These are phyloP conservation scores for Strobilomyces confusus DNA, from an alignment of 768 basidiomycete genomes.

Conservation along the genomic window DNA sequence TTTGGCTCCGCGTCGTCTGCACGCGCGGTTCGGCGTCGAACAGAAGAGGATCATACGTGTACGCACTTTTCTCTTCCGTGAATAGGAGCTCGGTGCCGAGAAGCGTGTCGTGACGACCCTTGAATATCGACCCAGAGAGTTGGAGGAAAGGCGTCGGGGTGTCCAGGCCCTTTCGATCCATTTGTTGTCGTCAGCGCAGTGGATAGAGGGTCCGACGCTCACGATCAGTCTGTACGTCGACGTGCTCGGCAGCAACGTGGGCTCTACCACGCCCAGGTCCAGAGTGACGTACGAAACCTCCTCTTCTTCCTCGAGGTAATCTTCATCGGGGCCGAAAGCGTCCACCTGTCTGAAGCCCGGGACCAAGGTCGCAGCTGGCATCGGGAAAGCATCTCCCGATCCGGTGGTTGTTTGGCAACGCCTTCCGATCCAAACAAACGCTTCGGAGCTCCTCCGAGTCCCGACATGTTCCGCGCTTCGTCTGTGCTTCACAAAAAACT, in stretches of 20 bases:
- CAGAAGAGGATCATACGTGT: background rate
- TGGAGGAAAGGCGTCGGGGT: conserved; percentile 76
- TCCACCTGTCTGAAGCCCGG: conserved; percentile 68
- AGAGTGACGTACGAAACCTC: conserved; percentile 67
- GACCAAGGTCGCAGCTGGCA: conserved; percentile 33
- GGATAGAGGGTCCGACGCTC: conserved; percentile 23
- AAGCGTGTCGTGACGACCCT: conserved; percentile 62
- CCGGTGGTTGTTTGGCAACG: conserved; percentile 19
- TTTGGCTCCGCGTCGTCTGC: conserved; percentile 44
- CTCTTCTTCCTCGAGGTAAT: conserved; percentile 54
- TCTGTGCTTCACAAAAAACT: conserved; percentile 27
- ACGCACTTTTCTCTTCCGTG: conserved; percentile 59
- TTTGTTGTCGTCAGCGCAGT: background rate
- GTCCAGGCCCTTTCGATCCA: conserved; percentile 57
- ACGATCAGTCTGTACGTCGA: conserved; percentile 73
- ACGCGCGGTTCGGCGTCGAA: background rate
- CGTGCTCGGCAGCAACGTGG: conserved; percentile 69
- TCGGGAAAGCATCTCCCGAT: conserved; percentile 1
- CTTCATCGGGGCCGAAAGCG: conserved; percentile 61
- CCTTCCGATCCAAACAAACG: conserved; percentile 28
- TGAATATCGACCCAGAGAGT: conserved; percentile 69
- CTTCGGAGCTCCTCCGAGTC: background rate
- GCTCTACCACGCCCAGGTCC: conserved; percentile 68
- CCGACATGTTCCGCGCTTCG: conserved; percentile 33
- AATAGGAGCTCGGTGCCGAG: conserved; percentile 78